A percentile compares a stretch with the other conserved stretches of the same genome.
phyloP scores from a whole-genome alignment of 78 protist genomes.

The Protostelium mycophagum region DNA sequence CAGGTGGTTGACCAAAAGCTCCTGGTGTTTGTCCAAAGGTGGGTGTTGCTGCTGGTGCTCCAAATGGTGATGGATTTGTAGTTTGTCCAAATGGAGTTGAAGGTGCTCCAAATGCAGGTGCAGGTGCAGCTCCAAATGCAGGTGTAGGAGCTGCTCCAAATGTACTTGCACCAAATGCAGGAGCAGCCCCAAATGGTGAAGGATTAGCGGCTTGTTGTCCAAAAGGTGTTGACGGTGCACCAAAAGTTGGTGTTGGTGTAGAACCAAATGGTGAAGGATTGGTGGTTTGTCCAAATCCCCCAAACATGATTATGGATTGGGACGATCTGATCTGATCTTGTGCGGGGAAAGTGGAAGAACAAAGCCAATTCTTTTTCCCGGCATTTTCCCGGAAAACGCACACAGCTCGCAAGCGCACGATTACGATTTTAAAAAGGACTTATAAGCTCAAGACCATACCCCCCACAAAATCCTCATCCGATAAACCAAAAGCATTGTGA shows the following conservation, averaged over 20 bases:
- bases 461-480: no score
- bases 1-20: neutral
- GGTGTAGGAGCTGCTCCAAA: slow-evolving; percentile 6
- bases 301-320: neutral
- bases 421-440: no score
- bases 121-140: slow-evolving; percentile 21
- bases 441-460: no score
- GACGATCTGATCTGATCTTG: neutral
- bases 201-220: slow-evolving; percentile 3
- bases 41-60: slow-evolving; percentile 7
- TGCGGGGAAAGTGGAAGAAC: neutral
- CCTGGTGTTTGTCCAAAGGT: neutral
- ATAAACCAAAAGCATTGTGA: no score
- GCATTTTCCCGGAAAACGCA: no score
- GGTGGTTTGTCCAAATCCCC: neutral
- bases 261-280: neutral
- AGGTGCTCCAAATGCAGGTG: slow-evolving; percentile 23
- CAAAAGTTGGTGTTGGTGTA: neutral
- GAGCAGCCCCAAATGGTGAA: slow-evolving; percentile 27
- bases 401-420: no score
- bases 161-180: slow-evolving; percentile 31
- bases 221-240: neutral
- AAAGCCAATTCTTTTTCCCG: no score
- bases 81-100: slow-evolving; percentile 3
- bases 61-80: slow-evolving; percentile 5